Evolutionary conservation across 108 stramenopile species (phyloP), one percentile per base, ranked within the genome.

Genomic region (Nitzschia sp.): DNA sequence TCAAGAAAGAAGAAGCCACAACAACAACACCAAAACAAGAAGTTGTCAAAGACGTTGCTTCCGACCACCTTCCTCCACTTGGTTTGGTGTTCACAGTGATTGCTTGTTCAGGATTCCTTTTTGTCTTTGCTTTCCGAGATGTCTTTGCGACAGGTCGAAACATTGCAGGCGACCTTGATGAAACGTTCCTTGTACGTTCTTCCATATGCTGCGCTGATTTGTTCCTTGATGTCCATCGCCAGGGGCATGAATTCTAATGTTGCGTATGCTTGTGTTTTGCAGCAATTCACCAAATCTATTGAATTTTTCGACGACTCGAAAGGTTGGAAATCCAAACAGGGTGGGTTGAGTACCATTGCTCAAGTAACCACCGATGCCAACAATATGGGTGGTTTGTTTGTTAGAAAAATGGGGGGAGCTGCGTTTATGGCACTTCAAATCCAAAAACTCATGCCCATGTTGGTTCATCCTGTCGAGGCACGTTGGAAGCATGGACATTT

Each of bases 321-420:
- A 39, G 90, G 88, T 21, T 94, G 90, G 93, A 91, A 88, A 59
- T 94, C 93, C 10, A 78, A 79, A 63, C 86, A 87, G 41, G 93
- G 93, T 21, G 93, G 93, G 21, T 63, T 94, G 24, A 89, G 88
- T 53, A 67, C 90, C 46, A 83, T 94, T 65, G 71, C 75, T 6
- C 61, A 71, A 24, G 71, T 83, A 10, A 89, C 89, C 17, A 90
- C 93, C 8, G 93, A 94, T 70, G 87, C 74, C 42, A 94, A 94
- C 72, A 86, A 94, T 57, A 94, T 94, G 93, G 93, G 93, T 21
- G 88, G 90, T 21, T 69, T 94, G 0, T 94, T 88, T 69, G 77
- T 91, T 25, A 86, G 88, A 10, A 94, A 94, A 72, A 22, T 94
- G 60, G 83, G 73, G 15, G 93, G 90, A 15, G 93, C 83, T 7